Conservation (phyloP, 176 grass and related monocot species). For the Zea luxurians region DNA sequence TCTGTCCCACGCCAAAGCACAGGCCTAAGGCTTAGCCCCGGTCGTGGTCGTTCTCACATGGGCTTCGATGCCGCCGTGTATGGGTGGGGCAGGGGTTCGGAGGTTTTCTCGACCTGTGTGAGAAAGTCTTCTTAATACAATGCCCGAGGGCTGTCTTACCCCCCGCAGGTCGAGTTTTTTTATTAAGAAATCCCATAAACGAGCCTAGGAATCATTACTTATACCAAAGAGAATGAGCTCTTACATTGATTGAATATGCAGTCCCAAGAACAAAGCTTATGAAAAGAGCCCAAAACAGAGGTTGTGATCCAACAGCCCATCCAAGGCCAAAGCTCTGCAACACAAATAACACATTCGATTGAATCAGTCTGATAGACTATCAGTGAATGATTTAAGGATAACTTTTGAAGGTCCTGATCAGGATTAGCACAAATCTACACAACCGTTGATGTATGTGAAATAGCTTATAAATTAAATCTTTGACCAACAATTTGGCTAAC, state of each 20-base stretch:
- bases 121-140: too few species aligned
- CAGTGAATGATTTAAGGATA: not conserved
- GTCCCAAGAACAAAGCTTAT: slow-evolving; percentile 97
- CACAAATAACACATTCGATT: slow-evolving; percentile 15
- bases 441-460: not conserved
- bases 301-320: slow-evolving; percentile 69
- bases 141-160: too few species aligned
- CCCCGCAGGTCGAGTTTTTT: too few species aligned
- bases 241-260: slow-evolving; percentile 95
- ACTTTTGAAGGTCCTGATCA: not conserved
- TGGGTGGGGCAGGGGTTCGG: too few species aligned
- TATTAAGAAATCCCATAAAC: not conserved
- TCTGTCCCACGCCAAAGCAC: too few species aligned
- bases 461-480: too few species aligned
- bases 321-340: slow-evolving; percentile 91
- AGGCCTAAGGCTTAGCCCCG: too few species aligned
- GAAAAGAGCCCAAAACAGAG: slow-evolving; percentile 87
- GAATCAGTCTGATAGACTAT: slow-evolving; percentile 38
- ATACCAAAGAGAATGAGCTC: slow-evolving; percentile 20
- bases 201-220: not conserved
- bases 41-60: too few species aligned
- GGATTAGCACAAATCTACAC: slow-evolving; percentile 1
- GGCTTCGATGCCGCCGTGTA: too few species aligned
- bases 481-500: too few species aligned
- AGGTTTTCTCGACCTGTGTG: too few species aligned